These are phyloP conservation scores for Thraustochytrium sp. DNA, from an alignment of 352 stramenopile species.

Conservation along the genomic window DNA sequence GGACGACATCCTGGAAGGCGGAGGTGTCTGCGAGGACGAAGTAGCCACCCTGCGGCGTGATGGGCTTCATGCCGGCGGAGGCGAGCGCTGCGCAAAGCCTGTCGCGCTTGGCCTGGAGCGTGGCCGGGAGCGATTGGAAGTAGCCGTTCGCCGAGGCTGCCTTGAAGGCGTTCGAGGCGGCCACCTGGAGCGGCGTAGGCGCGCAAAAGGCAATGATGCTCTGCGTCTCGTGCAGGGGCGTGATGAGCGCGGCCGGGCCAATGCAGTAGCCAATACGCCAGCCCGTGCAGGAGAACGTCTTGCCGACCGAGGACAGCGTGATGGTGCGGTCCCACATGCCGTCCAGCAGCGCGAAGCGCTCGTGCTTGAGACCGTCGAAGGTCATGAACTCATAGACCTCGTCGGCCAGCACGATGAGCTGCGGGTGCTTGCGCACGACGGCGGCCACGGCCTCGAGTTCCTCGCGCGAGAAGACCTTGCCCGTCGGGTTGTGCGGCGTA, in stretches of 20 bases:
- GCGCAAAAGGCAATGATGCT: conserved; percentile 74
- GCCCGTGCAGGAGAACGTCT: conserved; percentile 76
- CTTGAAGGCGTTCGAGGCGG: conserved; percentile 74
- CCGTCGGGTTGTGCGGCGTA: conserved; percentile 96
- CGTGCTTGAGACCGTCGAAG: conserved; percentile 65
- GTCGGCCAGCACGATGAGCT: conserved; percentile 89
- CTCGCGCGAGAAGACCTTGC: conserved; percentile 87
- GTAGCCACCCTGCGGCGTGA: conserved; percentile 86
- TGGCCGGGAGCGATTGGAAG: conserved; percentile 66
- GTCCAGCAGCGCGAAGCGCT: conserved; percentile 66
- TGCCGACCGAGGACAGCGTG: conserved; percentile 70
- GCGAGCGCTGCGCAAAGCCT: conserved; percentile 72
- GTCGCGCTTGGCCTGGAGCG: conserved; percentile 74
- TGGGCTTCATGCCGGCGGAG: conserved; percentile 72
- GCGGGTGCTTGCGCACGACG: conserved; percentile 68
- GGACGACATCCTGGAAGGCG: conserved; percentile 24
- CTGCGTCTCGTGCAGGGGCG: conserved; percentile 53
- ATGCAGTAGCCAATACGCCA: conserved; percentile 81
- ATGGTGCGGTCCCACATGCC: conserved; percentile 74
- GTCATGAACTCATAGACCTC: conserved; percentile 97
- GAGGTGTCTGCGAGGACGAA: conserved; percentile 79
- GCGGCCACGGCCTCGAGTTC: conserved; percentile 88
- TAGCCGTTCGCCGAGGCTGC: conserved; percentile 52
- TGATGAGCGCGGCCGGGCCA: conserved; percentile 59
- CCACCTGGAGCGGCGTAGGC: conserved; percentile 86